phyloP scores from a whole-genome alignment of 768 basidiomycete genomes.

The Podaxis pistillaris region DNA sequence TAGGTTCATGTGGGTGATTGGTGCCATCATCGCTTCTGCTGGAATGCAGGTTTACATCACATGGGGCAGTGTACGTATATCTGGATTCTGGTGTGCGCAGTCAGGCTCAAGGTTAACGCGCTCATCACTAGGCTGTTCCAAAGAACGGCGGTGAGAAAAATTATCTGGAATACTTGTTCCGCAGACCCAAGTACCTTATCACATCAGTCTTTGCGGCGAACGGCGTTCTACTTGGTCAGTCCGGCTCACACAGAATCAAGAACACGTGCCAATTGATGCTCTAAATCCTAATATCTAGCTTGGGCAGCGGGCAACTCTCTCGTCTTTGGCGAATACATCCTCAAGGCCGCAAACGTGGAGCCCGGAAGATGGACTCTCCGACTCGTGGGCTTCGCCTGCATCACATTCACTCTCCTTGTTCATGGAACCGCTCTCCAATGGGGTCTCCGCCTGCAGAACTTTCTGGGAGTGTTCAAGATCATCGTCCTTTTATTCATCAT shows the following conservation, averaged over 20 bases:
- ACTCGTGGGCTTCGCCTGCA: conserved; percentile 33
- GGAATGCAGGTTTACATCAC: conserved; percentile 42
- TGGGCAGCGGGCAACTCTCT: conserved; percentile 45
- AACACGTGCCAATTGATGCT: neutral
- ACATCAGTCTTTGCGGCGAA: conserved; percentile 57
- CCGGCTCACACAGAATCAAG: neutral
- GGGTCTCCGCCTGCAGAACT: conserved; percentile 59
- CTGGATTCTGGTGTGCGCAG: neutral
- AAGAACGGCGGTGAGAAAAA: conserved; percentile 68
- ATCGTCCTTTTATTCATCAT: conserved; percentile 46
- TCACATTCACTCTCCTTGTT: conserved; percentile 34
- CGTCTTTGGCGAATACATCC: conserved; percentile 56
- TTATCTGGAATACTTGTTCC: conserved; percentile 64
- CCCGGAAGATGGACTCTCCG: conserved; percentile 32
- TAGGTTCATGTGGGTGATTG: conserved; percentile 43
- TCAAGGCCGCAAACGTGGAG: conserved; percentile 29
- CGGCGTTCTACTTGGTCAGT: conserved; percentile 41
- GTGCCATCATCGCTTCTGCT: conserved; percentile 37
- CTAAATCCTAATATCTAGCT: conserved; percentile 18
- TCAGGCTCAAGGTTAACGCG: neutral
- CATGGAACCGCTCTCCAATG: conserved; percentile 45
- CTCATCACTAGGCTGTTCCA: conserved; percentile 44
- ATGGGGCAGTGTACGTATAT: conserved; percentile 33
- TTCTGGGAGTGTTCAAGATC: conserved; percentile 57
- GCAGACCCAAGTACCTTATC: conserved; percentile 53